Conservation (phyloP, 1,139 yeast genomes). For the Candida glucosophila region DNA sequence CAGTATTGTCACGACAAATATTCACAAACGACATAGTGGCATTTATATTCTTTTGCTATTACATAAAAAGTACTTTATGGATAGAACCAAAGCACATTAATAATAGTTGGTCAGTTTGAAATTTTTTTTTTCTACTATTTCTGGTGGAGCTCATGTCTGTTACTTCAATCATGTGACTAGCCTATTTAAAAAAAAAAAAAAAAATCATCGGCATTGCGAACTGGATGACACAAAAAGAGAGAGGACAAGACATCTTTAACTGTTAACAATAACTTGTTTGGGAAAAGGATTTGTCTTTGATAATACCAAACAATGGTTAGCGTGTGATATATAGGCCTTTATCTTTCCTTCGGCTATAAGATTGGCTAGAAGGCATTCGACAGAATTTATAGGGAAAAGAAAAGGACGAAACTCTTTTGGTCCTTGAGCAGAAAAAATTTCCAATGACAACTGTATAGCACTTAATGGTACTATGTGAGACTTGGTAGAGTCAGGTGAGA, state of each 20-base stretch:
- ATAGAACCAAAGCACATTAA: too few species aligned
- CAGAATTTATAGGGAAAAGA: constrained; percentile 32
- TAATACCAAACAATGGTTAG: constrained; percentile 63
- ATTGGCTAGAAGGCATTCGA: constrained; percentile 68
- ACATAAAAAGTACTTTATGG: too few species aligned
- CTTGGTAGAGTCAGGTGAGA: constrained; percentile 19
- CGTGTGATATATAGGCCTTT: constrained; percentile 81
- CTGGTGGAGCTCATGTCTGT: neutral
- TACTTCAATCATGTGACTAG: neutral
- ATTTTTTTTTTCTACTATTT: too few species aligned
- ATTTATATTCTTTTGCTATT: too few species aligned
- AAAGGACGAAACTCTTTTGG: constrained; percentile 5
- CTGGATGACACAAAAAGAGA: too few species aligned
- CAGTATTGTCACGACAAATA: constrained; percentile 94
- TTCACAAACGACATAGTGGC: constrained; percentile 73
- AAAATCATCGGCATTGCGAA: too few species aligned
- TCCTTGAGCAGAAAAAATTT: constrained; percentile 18
- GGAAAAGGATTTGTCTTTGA: constrained; percentile 77
- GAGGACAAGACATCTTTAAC: neutral
- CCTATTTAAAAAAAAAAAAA: neutral
- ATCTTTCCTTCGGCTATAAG: constrained; percentile 54
- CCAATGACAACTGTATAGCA: constrained; percentile 41
- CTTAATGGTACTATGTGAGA: constrained; percentile 37
- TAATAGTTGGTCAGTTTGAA: too few species aligned
- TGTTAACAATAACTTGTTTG: neutral